phyloP scores from a whole-genome alignment of 257 asterid species.

The Solanum okadae region DNA sequence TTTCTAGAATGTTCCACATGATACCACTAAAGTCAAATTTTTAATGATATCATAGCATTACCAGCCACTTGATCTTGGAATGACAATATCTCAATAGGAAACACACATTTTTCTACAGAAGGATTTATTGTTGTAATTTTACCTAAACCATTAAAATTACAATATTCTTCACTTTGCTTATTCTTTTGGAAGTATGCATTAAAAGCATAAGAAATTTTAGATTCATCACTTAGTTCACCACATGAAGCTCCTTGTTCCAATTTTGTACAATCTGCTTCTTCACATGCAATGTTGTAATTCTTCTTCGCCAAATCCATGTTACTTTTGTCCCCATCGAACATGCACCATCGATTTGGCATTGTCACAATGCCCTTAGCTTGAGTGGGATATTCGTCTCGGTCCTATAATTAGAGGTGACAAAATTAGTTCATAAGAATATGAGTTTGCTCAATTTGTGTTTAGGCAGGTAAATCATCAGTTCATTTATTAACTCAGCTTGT shows the following conservation, averaged over 20 bases:
- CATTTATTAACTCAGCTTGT: not conserved
- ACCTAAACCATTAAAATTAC: slow-evolving; percentile 28
- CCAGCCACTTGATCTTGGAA: not conserved
- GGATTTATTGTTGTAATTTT: slow-evolving; percentile 16
- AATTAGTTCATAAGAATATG: not conserved
- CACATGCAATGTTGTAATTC: slow-evolving; percentile 7
- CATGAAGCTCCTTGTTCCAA: slow-evolving; percentile 33
- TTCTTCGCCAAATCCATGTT: not conserved
- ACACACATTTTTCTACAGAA: slow-evolving; percentile 9
- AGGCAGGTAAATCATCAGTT: not conserved
- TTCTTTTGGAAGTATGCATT: slow-evolving; percentile 30
- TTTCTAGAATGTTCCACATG: not conserved
- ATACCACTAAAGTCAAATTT: not conserved
- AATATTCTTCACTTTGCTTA: slow-evolving; percentile 10
- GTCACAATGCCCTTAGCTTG: slow-evolving; percentile 21
- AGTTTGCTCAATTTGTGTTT: not conserved
- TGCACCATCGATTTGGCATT: slow-evolving; percentile 34
- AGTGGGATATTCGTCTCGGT: slow-evolving; percentile 20
- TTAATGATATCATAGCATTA: not conserved
- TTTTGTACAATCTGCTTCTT: slow-evolving; percentile 24
- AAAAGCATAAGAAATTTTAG: slow-evolving; percentile 42
- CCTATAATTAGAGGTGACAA: not conserved
- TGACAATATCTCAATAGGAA: slow-evolving; percentile 9
- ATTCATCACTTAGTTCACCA: not conserved
- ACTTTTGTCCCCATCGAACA: not conserved